Base-by-base conservation (phyloP, 768 basidiomycete species). In the Mrakia hoshinonis region DNA sequence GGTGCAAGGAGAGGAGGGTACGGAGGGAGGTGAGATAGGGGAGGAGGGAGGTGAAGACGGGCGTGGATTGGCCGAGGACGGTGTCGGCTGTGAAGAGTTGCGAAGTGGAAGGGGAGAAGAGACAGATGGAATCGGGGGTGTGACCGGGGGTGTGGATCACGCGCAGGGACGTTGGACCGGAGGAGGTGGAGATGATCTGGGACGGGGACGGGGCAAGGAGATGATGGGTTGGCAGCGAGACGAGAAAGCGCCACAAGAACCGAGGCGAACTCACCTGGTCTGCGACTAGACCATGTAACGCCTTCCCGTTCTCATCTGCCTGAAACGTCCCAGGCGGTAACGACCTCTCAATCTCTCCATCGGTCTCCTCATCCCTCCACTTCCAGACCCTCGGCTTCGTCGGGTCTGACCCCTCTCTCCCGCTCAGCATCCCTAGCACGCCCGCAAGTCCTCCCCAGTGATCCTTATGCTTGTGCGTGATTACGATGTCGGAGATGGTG, bases 381-480 rank as follows among this genome's bases (percentile, higher is more conserved):
- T 80, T 81, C 77, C 77, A 78, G 12, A 75, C 81, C 79, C 69
- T 83, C 1, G 80, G 80, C 31, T 74, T 66, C 1, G 12, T n/a
- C n/a, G 24, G 10, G n/a, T 5, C 26, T 34, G 74, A 73, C 5
- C 67, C 67, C 9, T 89, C 90, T n/a, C 88, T 80, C 47, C 81
- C 77, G 13, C 83, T 81, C 1, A 96, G 83, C 51, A 91, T 85
- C 6, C 76, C 74, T 0, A 97, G 83, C 0, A 96, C 87, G 36
- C 84, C 80, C 0, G 85, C 84, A 2, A 96, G 81, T 5, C 93
- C 95, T 9, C 85, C 85, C 74, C 87, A 82, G 74, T 98, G 95
- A 80, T 98, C 95, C 38, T 82, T 81, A 77, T 98, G 95, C 84
- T 87, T 87, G 79, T 98, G 95, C 0, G 92, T 91, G 68, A 98